Base-by-base conservation (phyloP, 208 protist species). In the Wallacemonas collosoma region DNA sequence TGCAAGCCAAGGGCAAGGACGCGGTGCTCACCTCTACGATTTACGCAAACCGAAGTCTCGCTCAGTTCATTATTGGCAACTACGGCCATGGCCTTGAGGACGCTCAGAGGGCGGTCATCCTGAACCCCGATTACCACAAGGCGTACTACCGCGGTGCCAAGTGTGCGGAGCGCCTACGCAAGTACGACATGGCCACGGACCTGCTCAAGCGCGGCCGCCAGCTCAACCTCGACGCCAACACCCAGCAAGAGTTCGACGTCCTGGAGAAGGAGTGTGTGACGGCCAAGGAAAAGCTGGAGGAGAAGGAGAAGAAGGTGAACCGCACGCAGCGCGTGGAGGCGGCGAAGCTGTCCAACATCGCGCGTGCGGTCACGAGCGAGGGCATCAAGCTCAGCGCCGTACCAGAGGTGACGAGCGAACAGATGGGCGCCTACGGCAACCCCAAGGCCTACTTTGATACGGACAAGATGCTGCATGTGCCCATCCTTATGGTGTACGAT, bases 401-500 rank as follows among this genome's bases (percentile, higher is more conserved):
- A 17, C 56, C 81, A 1, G 89, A 97, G 73, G 88, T 97, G 63
- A 83, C 80, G 11, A 93, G 88, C 62, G 88, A 93, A 77, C 92
- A 97, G 76, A 94, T 94, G 88, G 81, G 82, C 1, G 68, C 85
- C 26, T 95, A 94, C 74, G 90, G 92, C 50, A 82, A 90, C 51
- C 86, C 85, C 2, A 36, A 86, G 64, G 84, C 90, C 14, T 95
- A 92, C 83, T 90, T 97, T 57, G 92, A 95, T 69, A 78, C 71
- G 14, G 83, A 89, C 44, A 76, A 74, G 17, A 68, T 90, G 45
- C 77, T 95, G 56, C 93, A 96, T 67, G 96, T 97, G 15, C 93
- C 94, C 17, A 80, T 98, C n/a, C 84, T 98, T 12, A 97, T 98
- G 71, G 85, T 98, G 74, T 98, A 98, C 79, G 93, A 97, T 68